Percentiles rank a stretch among this genome's conserved stretches.
Evolutionary conservation across 495 filamentous ascomycete genomes (phyloP).

Genomic region (Xylaria bambusicola): DNA sequence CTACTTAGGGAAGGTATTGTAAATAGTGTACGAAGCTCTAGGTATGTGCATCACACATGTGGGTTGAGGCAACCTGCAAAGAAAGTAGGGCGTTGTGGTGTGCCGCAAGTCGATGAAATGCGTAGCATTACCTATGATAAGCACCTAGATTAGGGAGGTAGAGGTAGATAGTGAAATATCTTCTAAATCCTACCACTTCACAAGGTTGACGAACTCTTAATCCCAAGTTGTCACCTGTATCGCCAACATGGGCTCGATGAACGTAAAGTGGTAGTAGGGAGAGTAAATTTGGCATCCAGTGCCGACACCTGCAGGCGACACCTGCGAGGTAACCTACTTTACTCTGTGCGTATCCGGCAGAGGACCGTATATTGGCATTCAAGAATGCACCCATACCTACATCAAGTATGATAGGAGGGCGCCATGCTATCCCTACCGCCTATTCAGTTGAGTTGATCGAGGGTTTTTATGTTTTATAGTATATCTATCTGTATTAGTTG

Average conservation of each 20-base stretch:
- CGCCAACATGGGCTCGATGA: neutral
- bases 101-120: neutral
- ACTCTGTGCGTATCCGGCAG: neutral
- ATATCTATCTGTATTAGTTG: no score
- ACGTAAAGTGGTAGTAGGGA: neutral
- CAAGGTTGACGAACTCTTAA: no score
- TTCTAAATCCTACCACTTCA: neutral
- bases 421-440: neutral
- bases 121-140: no score
- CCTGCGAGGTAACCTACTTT: conserved; percentile 1
- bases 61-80: no score
- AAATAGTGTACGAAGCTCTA: no score
- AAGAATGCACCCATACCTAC: neutral
- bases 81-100: no score
- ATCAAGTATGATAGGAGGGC: neutral
- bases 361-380: neutral
- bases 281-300: conserved; percentile 6
- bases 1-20: no score
- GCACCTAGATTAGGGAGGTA: no score
- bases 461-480: neutral
- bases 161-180: neutral
- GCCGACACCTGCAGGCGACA: conserved; percentile 15
- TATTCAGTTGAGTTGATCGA: neutral
- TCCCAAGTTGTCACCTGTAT: neutral
- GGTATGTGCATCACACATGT: no score